These are phyloP conservation scores for Podospora pseudoanserina DNA, from an alignment of 495 filamentous ascomycete genomes.

Conservation along the genomic window DNA sequence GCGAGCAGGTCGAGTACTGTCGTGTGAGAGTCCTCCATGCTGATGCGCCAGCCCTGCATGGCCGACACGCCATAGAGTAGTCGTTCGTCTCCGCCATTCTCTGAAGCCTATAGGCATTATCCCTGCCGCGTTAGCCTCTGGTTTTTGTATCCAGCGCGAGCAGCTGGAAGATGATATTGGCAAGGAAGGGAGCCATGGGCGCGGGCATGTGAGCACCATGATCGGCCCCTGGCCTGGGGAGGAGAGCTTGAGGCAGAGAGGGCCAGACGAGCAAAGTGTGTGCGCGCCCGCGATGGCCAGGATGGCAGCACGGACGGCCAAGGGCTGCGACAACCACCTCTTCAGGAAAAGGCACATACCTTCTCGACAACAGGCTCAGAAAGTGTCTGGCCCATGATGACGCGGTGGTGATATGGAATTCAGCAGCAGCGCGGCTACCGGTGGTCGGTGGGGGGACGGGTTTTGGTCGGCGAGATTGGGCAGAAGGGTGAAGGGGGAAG, in stretches of 20 bases:
- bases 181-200: neutral
- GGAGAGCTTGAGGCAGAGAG: conserved; percentile 24
- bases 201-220: neutral
- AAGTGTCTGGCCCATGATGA: conserved; percentile 94
- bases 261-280: conserved; percentile 13
- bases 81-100: conserved; percentile 86
- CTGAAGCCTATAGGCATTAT: conserved; percentile 62
- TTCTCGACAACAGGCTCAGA: conserved; percentile 98
- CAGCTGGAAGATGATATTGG: neutral
- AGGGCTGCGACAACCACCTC: neutral
- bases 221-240: neutral
- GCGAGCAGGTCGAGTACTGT: conserved; percentile 81
- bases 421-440: conserved; percentile 28
- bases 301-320: conserved; percentile 6
- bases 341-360: conserved; percentile 57
- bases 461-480: conserved; percentile 23
- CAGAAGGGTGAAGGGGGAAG: conserved; percentile 13
- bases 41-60: conserved; percentile 99
- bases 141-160: conserved; percentile 14
- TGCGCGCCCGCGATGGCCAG: conserved; percentile 2
- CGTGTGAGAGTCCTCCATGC: conserved; percentile 97
- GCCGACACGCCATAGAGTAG: conserved; percentile 89
- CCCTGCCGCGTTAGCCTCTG: conserved; percentile 19
- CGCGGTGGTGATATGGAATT: conserved; percentile 19
- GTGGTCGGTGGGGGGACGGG: conserved; percentile 19